Evolutionary conservation across 495 filamentous ascomycete genomes (phyloP).

Genomic region (Neurospora sublineolata): DNA sequence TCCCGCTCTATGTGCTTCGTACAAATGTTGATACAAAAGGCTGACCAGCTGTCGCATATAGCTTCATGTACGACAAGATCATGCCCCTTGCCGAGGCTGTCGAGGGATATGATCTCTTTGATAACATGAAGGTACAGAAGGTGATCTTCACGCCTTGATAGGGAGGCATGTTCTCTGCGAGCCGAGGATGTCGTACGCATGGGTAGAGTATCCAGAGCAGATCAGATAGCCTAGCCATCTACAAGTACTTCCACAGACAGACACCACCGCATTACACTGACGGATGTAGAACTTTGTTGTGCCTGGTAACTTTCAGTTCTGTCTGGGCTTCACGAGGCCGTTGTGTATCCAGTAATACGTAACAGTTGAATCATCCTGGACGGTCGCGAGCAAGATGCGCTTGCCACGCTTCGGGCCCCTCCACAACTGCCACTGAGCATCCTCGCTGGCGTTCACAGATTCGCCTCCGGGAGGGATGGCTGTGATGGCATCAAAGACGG

Average conservation of each 20-base stretch:
- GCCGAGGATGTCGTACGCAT: not conserved
- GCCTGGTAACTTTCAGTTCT: constrained; percentile 51
- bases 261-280: not conserved
- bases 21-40: not conserved
- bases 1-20: not conserved
- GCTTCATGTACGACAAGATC: constrained; percentile 89
- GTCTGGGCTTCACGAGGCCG: constrained; percentile 88
- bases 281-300: not conserved
- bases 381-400: constrained; percentile 67
- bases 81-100: constrained; percentile 79
- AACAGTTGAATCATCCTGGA: constrained; percentile 82
- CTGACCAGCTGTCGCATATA: constrained; percentile 22
- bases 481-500: constrained; percentile 66
- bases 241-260: not conserved
- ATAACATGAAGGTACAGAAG: constrained; percentile 89
- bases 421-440: constrained; percentile 26
- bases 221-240: not conserved
- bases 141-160: constrained; percentile 45
- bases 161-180: not conserved
- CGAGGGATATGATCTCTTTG: constrained; percentile 84
- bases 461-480: constrained; percentile 29
- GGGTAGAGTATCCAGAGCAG: not conserved
- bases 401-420: constrained; percentile 43
- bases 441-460: constrained; percentile 8
- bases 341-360: constrained; percentile 94